These are phyloP conservation scores for Schrenkiella parvula DNA, from an alignment of 345 rosid species.

Conservation along the genomic window DNA sequence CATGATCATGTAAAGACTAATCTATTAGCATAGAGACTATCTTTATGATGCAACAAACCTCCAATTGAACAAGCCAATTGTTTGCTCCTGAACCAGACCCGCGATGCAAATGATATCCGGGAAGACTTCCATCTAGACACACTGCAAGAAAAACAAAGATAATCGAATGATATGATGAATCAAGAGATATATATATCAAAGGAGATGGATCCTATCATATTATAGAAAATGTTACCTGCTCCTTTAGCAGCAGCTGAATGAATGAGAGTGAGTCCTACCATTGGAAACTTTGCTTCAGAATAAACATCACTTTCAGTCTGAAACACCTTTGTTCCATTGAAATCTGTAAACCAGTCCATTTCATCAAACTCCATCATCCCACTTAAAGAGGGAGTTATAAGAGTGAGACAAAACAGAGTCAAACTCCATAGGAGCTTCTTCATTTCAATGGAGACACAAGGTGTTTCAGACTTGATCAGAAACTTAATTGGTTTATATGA, in stretches of 20 bases:
- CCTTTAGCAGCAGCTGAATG: slow-evolving; percentile 33
- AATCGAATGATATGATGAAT: background rate
- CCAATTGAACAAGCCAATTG: slow-evolving; percentile 72
- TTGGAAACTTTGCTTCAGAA: slow-evolving; percentile 34
- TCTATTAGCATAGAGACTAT: background rate
- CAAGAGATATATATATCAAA: slow-evolving; percentile 2
- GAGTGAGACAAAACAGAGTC: slow-evolving; percentile 28
- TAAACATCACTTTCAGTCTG: slow-evolving; percentile 25
- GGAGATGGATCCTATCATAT: background rate
- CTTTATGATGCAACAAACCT: slow-evolving; percentile 39
- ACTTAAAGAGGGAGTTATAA: background rate
- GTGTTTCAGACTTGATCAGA: background rate
- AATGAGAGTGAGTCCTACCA: slow-evolving; percentile 42
- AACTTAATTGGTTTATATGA: slow-evolving; percentile 6
- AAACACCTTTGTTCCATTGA: slow-evolving; percentile 29
- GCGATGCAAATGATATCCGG: slow-evolving; percentile 67
- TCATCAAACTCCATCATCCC: slow-evolving; percentile 34
- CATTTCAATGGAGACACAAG: slow-evolving; percentile 13
- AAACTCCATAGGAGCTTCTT: slow-evolving; percentile 30
- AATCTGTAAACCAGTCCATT: slow-evolving; percentile 17
- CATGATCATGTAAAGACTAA: background rate
- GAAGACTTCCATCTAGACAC: slow-evolving; percentile 72
- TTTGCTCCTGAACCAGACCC: slow-evolving; percentile 70
- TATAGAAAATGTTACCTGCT: slow-evolving; percentile 29
- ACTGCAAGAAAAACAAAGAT: slow-evolving; percentile 34